A percentile compares a stretch with the other conserved stretches of the same genome.
Evolutionary conservation across 2,329 filamentous ascomycete species (phyloP).

Genomic region (Colletotrichum sp.): DNA sequence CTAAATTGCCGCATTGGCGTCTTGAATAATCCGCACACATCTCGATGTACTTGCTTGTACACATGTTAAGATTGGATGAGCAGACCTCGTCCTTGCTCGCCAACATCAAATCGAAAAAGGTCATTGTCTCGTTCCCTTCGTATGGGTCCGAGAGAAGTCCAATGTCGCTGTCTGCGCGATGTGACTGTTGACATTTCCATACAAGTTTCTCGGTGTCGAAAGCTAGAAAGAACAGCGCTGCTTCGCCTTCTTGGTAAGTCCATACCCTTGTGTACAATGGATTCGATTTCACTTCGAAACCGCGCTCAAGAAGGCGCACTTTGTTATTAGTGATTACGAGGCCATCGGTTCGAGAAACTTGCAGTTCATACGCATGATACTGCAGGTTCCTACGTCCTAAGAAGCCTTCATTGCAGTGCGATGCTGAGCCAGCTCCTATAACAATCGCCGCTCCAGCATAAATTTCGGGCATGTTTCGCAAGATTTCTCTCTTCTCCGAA

Average conservation of each 20-base stretch:
- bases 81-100: neutral
- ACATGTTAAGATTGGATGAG: neutral
- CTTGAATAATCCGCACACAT: neutral
- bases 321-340: accelerated
- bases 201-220: neutral
- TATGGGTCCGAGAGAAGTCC: accelerated
- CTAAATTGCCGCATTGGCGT: neutral
- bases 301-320: neutral
- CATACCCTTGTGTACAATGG: neutral
- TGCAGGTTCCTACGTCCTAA: neutral
- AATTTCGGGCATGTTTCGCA: neutral
- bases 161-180: neutral
- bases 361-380: accelerated
- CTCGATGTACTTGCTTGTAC: neutral
- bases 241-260: neutral
- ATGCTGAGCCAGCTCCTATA: neutral
- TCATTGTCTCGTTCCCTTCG: neutral
- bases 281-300: neutral
- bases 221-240: neutral
- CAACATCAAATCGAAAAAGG: accelerated
- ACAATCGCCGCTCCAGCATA: neutral
- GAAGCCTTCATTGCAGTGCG: neutral
- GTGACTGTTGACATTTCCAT: neutral
- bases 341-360: accelerated
- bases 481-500: accelerated